These are phyloP conservation scores for Mollisia scopiformis DNA, from an alignment of 2,329 filamentous ascomycete genomes.

Conservation along the genomic window DNA sequence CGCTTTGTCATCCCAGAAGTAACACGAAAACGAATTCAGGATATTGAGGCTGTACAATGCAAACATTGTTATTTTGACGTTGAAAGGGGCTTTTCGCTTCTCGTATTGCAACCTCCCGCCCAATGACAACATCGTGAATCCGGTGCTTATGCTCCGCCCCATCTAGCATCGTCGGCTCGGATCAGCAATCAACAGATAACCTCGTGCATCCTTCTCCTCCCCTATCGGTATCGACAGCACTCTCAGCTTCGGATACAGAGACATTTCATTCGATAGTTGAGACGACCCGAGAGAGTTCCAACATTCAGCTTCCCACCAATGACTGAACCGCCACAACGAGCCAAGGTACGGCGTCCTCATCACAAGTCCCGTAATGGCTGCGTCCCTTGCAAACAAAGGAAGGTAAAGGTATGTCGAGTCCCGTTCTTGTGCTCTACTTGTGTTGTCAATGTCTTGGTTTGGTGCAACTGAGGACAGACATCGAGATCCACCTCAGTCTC, in stretches of 20 bases:
- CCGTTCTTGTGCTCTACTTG: background rate
- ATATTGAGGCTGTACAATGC: background rate
- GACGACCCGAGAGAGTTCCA: background rate
- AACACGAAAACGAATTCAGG: background rate
- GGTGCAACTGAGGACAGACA: too few species aligned
- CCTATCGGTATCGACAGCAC: background rate
- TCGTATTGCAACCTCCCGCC: background rate
- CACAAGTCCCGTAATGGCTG: conserved; percentile 40
- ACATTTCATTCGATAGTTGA: background rate
- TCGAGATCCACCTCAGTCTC: background rate
- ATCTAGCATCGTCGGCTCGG: background rate
- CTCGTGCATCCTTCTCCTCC: background rate
- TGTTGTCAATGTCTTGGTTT: background rate
- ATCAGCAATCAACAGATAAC: conserved; percentile 1
- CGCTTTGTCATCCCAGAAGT: too few species aligned
- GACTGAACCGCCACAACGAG: conserved; percentile 1
- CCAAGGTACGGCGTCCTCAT: conserved; percentile 36
- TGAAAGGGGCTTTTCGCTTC: conserved; percentile 2
- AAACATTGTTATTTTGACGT: background rate
- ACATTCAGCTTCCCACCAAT: background rate
- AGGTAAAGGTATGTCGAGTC: conserved; percentile 37
- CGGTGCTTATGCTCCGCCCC: background rate
- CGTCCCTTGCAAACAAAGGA: conserved; percentile 38
- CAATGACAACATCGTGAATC: background rate
- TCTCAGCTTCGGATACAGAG: background rate